These are phyloP conservation scores for Penicillium vulpinum DNA, from an alignment of 2,329 filamentous ascomycete species.

Conservation along the genomic window DNA sequence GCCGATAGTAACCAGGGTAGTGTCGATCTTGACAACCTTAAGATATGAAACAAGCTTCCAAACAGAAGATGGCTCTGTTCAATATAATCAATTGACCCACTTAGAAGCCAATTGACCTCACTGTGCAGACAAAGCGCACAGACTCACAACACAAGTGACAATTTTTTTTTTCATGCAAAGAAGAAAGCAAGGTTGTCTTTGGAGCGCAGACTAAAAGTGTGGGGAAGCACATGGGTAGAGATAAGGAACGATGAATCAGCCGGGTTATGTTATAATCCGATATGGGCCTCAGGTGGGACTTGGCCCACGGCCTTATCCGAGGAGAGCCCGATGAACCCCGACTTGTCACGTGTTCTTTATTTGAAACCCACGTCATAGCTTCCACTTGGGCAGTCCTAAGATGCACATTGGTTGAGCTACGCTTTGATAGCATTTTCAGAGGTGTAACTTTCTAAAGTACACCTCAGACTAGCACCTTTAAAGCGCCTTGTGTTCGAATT, in stretches of 20 bases:
- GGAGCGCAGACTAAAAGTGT: constrained; percentile 21
- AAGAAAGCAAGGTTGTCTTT: constrained; percentile 9
- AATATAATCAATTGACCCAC: neutral
- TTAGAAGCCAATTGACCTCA: neutral
- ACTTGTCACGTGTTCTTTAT: constrained; percentile 15
- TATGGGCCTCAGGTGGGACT: neutral
- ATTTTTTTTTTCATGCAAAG: constrained; percentile 4
- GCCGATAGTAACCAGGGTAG: neutral
- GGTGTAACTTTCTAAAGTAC: neutral
- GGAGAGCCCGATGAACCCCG: neutral
- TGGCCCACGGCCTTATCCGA: constrained; percentile 7
- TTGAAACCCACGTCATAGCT: constrained; percentile 11
- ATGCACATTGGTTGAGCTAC: constrained; percentile 1
- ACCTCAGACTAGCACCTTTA: neutral
- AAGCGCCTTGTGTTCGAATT: neutral
- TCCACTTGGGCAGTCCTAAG: neutral
- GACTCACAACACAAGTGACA: neutral
- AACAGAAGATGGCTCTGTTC: neutral
- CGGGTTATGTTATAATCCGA: constrained; percentile 12
- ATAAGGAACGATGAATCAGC: constrained; percentile 23
- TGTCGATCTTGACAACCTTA: constrained; percentile 10
- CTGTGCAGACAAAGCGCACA: neutral
- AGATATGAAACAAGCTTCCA: neutral
- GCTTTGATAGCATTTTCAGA: neutral
- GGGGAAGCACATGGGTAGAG: constrained; percentile 21